phyloP scores from a whole-genome alignment of 345 rosid genomes.

The Bruguiera gymnorhiza region DNA sequence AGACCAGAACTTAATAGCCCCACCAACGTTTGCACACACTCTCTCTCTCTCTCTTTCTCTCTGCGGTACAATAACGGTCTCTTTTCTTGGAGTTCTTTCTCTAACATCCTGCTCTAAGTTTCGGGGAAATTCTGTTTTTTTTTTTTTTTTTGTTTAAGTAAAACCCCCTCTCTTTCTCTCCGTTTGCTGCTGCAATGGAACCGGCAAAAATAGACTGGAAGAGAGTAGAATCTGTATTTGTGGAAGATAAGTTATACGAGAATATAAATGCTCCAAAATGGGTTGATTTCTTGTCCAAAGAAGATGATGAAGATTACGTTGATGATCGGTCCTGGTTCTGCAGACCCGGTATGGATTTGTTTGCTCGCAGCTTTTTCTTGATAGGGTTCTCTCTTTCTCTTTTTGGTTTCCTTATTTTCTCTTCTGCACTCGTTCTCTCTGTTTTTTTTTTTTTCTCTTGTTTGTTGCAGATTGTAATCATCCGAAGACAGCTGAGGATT shows the following conservation, averaged over 20 bases:
- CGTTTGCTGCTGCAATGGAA: conserved; percentile 45
- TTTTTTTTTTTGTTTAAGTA: neutral
- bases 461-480: conserved; percentile 64
- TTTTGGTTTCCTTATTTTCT: neutral
- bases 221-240: conserved; percentile 64
- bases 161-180: neutral
- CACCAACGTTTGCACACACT: conserved; percentile 18
- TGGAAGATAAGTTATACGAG: conserved; percentile 69
- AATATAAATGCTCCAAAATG: conserved; percentile 82
- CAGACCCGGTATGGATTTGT: conserved; percentile 51
- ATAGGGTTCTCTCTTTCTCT: neutral
- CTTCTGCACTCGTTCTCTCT: neutral
- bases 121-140: conserved; percentile 15
- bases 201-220: conserved; percentile 95
- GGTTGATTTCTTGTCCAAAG: conserved; percentile 64
- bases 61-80: neutral
- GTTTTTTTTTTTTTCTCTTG: neutral
- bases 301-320: conserved; percentile 17
- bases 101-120: neutral
- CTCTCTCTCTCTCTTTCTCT: neutral
- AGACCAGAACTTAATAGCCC: neutral
- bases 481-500: conserved; percentile 77
- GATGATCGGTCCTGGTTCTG: conserved; percentile 82
- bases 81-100: neutral
- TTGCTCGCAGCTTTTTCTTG: neutral